A percentile compares a stretch with the other conserved stretches of the same genome.
Conservation (phyloP, 2,329 filamentous ascomycete species). For the Microascus cirrosus region DNA sequence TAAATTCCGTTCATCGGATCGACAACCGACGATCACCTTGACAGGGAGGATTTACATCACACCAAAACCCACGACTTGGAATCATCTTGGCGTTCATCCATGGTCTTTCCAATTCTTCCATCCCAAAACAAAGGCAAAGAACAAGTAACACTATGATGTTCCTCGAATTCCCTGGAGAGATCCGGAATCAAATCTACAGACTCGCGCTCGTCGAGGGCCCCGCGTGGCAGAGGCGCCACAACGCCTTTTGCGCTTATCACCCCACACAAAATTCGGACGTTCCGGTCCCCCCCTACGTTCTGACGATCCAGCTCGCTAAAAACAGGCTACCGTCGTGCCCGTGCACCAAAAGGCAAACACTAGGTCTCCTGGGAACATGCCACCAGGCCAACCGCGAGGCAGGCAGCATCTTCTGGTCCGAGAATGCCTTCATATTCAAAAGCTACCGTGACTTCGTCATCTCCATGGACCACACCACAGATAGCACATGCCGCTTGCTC, state of each 20-base stretch:
- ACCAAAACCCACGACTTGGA: no score
- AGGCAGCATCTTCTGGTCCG: background rate
- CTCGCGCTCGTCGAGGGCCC: background rate
- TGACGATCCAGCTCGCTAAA: background rate
- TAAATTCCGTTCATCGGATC: no score
- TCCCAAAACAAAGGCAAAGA: background rate
- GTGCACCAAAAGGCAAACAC: background rate
- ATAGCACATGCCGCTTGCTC: background rate
- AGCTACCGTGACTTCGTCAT: background rate
- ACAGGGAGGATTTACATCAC: no score
- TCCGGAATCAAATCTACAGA: background rate
- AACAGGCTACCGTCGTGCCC: background rate
- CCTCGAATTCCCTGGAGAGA: background rate
- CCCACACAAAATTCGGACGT: background rate
- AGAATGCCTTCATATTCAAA: background rate
- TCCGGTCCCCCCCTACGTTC: background rate
- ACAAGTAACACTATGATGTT: background rate
- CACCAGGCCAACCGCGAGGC: background rate
- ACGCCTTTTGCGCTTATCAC: background rate
- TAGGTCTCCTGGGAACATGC: background rate
- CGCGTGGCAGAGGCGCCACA: background rate
- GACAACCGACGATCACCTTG: no score
- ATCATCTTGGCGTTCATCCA: background rate
- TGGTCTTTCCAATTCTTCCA: background rate
- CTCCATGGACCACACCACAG: background rate